Evolutionary conservation across 2,329 filamentous ascomycete species (phyloP), one percentile per base, ranked within the genome.

Genomic region (Dactylellina cionopaga): DNA sequence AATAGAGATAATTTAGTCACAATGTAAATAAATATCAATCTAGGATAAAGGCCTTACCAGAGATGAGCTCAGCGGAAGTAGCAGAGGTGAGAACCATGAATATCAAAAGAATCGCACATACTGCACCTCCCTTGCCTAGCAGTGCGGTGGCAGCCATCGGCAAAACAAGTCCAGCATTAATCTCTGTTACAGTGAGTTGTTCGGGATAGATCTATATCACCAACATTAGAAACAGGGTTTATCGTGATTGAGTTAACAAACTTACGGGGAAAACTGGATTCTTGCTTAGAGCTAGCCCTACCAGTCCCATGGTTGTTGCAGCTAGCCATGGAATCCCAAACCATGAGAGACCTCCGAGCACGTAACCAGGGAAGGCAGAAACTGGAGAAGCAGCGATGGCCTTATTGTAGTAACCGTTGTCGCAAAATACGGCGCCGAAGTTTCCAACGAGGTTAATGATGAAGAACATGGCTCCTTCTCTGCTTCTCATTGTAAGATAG

Each of bases 341-440:
- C 92, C 92, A 96, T 47, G 87, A 88, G 0, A 96, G 84, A n/a
- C 93, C 92, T 2, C 92, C 92, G 73, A 94, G 85, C 58, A 96
- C 89, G 78, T 96, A 96, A 11, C 92, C 92, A 0, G 92, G 92
- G 1, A 96, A 86, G 0, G 92, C 93, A 70, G 94, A 89, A 0
- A 95, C 90, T 0, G 92, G 92, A 15, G 88, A 90, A 0, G 93
- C 92, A 5, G 92, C 92, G 76, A 96, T 96, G 11, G 92, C 92
- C 80, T 96, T 96, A 84, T 96, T 95, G 81, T 93, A 96, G 82
- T 96, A 96, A 9, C 90, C 89, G 75, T 93, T 93, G 78, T 96
- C 92, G 44, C 92, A 84, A 82, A 96, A 96, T 24, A 77, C 76
- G 64, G 80, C 80, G 63, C 85, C 89, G 71, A 93, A 95, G 81